Base-by-base conservation (phyloP, 225 moss, liverwort and hornwort species). In the Marchantia paleacea region DNA sequence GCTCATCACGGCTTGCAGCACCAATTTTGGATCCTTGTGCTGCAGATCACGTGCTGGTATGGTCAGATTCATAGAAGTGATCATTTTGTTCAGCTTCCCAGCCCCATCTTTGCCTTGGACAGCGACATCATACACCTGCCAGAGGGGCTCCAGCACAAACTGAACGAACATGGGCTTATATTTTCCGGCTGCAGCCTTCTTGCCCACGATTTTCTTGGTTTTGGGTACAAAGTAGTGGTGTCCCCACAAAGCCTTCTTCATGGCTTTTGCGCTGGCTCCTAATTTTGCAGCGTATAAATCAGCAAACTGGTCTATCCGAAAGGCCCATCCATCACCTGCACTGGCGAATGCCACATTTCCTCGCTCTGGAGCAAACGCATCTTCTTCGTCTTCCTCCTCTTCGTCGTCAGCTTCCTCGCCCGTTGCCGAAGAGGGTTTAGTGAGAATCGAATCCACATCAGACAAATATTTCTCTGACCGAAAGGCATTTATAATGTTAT, bases 91-190 rank as follows among this genome's bases (percentile, higher is more conserved):
- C n/a, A 99, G 91, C 77, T 85, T 94, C 73, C 95, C 97, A 73
- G 89, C 82, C 15, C 93, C 92, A 15, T 91, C 90, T 75, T 84
- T 91, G 26, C 97, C 95, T 69, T 92, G 89, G 87, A 92, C 90
- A 29, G 92, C 91, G 62, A 87, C 90, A 90, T 95, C 92, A 57
- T 99, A 99, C 14, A 99, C 93, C 72, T 99, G 91, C 97, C 97
- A 99, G 62, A 99, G 82, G 7, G 95, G 95, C 53, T 99, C 97
- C 61, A 99, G 69, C 52, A 99, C 90, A 79, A 99, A 94, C 80
- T 95, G 93, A 69, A 99, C 97, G 77, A 99, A 99, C 97, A 99
- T 99, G 28, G 95, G 97, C 88, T 95, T 95, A 80, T 94, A 77
- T 81, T 90, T 99, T 61, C 95, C 97, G 20, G 87, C 94, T 73